Evolutionary conservation across 164 flowering plant species (phyloP), one percentile per base, ranked within the genome.

Genomic region (Chloranthus sessilifolius): DNA sequence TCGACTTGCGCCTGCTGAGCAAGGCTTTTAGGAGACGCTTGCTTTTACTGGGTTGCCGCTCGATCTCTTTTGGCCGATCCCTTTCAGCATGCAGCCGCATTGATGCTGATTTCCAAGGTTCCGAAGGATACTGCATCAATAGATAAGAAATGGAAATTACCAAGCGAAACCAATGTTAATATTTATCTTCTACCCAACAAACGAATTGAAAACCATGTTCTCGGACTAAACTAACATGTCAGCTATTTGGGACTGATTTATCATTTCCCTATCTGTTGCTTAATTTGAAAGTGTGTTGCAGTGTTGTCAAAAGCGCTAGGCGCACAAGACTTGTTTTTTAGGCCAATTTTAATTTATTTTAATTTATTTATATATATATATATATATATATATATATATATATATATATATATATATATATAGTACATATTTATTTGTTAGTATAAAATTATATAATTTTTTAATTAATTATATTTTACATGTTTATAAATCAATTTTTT

Each of bases 1-100:
- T 85, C 8, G 87, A 76, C 50, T 74, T 85, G 53, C 95, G 82
- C 26, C 86, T 56, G 67, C 83, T 82, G 43, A 85, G 83, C 60
- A 80, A 68, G 22, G 89, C 72, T 56, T 85, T 82, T 55, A 85
- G 81, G 12, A 85, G 77, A 3, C 85, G 72, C 51, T 80, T 85
- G 46, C 89, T 74, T 63, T 77, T 85, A 71, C 81, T 82, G 21
- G 81, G 79, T 33, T 62, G 24, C 29, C 69, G 85, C 23, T 87
- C 82, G 7, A 28, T 39, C 9, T 76, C 86, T 52, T 69, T 81
- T 8, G 59, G 52, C 37, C 58, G 65, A 26, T 66, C 78, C 50
- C 47, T 74, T 11, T 75, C 85, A 42, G 70, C 50, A 21, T 44
- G 74, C 20, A 76, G 22, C 2, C 74, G 70, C 88, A 81, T 74